phyloP scores from a whole-genome alignment of 2,329 filamentous ascomycete genomes.

The Trichoderma polysporum region DNA sequence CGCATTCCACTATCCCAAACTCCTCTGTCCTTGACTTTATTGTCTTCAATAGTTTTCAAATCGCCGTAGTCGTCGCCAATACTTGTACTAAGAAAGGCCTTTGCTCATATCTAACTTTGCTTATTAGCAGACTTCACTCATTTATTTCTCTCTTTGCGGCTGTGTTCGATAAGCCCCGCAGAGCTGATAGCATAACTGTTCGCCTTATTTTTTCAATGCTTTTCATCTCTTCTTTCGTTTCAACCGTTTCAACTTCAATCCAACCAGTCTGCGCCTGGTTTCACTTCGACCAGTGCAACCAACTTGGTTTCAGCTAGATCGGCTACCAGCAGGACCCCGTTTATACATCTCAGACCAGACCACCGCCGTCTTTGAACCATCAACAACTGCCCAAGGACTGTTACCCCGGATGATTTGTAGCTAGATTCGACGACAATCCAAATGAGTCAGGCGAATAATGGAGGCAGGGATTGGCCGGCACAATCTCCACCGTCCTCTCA shows the following conservation, averaged over 20 bases:
- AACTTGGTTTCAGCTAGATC: conserved; percentile 11
- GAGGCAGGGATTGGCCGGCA: conserved; percentile 50
- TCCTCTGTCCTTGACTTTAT: neutral
- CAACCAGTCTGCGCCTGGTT: neutral
- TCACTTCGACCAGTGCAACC: conserved; percentile 12
- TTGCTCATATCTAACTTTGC: neutral
- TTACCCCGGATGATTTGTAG: neutral
- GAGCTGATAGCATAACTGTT: neutral
- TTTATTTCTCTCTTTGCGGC: neutral
- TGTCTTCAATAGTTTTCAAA: neutral
- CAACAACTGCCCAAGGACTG: neutral
- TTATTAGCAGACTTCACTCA: neutral
- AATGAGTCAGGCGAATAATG: conserved; percentile 59
- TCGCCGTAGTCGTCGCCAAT: neutral
- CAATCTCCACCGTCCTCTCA: conserved; percentile 50
- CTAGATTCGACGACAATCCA: conserved; percentile 30
- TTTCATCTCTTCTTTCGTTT: conserved; percentile 10
- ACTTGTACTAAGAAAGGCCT: neutral
- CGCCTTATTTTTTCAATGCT: neutral
- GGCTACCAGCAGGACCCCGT: neutral
- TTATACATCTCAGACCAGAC: neutral
- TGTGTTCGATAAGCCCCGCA: neutral
- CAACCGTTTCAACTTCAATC: neutral
- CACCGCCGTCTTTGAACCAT: neutral
- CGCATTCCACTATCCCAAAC: neutral